These are phyloP conservation scores for Mycosphaerella arachidis DNA, from an alignment of 2,329 filamentous ascomycete genomes.

Conservation along the genomic window DNA sequence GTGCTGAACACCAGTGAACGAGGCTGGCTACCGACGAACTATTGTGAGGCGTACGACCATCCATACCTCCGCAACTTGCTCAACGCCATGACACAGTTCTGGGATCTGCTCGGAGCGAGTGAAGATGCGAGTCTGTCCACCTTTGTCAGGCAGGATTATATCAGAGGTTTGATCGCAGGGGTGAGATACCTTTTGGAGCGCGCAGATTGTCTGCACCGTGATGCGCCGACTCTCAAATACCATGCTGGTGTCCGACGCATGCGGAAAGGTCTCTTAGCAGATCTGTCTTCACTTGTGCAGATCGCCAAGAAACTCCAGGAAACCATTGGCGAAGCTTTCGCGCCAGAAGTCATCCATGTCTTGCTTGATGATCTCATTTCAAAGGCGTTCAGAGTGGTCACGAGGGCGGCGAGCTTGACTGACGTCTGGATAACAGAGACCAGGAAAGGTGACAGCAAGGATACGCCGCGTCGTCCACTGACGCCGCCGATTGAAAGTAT, in stretches of 20 bases:
- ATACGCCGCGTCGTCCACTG: background rate
- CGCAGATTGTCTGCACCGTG: conserved; percentile 79
- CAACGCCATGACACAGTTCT: conserved; percentile 82
- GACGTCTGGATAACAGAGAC: conserved; percentile 63
- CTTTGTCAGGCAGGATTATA: conserved; percentile 88
- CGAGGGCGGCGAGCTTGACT: conserved; percentile 80
- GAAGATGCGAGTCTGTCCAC: conserved; percentile 66
- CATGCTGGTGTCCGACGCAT: conserved; percentile 73
- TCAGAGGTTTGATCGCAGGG: conserved; percentile 88
- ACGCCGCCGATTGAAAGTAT: conserved; percentile 3
- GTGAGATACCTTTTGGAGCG: conserved; percentile 86
- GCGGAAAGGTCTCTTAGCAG: conserved; percentile 81
- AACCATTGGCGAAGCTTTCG: conserved; percentile 52
- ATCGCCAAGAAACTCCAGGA: conserved; percentile 82
- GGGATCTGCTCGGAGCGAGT: conserved; percentile 73
- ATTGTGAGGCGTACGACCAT: conserved; percentile 92
- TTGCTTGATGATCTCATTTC: conserved; percentile 89
- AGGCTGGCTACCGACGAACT: conserved; percentile 97
- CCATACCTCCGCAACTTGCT: conserved; percentile 79
- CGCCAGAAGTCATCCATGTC: conserved; percentile 61
- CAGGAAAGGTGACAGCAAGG: conserved; percentile 3
- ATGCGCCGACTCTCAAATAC: conserved; percentile 68
- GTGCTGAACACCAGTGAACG: conserved; percentile 77
- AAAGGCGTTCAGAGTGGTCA: conserved; percentile 92
- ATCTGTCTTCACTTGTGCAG: conserved; percentile 85